Evolutionary conservation across 768 basidiomycete species (phyloP).

Genomic region (Boletus tylopilopsis): DNA sequence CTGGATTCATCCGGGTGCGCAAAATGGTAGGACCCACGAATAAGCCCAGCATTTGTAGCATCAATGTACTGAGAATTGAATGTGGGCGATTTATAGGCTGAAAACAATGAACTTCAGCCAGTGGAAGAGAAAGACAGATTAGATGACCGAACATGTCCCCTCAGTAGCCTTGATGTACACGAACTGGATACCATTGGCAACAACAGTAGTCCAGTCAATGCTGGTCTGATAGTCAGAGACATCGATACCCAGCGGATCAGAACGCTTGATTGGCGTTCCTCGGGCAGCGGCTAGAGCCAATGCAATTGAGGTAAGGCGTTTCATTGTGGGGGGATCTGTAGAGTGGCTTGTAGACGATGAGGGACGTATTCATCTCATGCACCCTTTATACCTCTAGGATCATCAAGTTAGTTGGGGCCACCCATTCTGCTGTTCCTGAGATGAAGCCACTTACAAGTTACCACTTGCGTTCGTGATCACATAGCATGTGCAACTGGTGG

Average conservation of each 20-base stretch:
- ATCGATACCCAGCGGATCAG: not conserved
- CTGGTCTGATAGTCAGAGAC: too few relatives aligned
- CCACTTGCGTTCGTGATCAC: constrained; percentile 7
- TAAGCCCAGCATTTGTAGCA: constrained; percentile 51
- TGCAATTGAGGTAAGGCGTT: too few relatives aligned
- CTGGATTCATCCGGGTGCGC: too few relatives aligned
- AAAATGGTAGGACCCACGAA: constrained; percentile 59
- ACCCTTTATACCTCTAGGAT: too few relatives aligned
- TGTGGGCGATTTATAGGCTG: too few relatives aligned
- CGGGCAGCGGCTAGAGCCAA: not conserved
- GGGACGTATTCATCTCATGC: too few relatives aligned
- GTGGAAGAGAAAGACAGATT: too few relatives aligned
- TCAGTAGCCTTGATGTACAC: too few relatives aligned
- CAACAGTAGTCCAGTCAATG: not conserved
- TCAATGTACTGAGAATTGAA: constrained; percentile 50
- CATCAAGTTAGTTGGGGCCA: not conserved
- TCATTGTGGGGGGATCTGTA: constrained; percentile 14
- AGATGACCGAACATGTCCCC: too few relatives aligned
- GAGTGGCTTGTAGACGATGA: not conserved
- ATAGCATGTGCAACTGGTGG: constrained; percentile 10
- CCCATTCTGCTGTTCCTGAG: not conserved
- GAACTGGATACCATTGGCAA: not conserved
- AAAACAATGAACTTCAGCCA: too few relatives aligned
- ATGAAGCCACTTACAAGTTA: not conserved
- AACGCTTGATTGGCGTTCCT: not conserved